Base-by-base conservation (phyloP, 257 asterid species). In the Solanum ossicruentum region DNA sequence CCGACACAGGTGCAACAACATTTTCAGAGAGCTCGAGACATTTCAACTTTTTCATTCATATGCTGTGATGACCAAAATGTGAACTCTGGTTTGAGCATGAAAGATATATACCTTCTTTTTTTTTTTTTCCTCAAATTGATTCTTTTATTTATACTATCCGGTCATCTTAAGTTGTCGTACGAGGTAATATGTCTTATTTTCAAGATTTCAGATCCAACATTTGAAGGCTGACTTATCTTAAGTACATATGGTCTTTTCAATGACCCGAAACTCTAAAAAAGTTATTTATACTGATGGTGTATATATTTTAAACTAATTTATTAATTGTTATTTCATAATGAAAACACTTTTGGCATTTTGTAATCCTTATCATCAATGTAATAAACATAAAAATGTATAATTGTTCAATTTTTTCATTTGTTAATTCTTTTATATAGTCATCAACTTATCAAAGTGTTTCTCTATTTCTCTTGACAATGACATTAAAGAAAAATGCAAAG, bases 21-120 rank as follows among this genome's bases (percentile, higher is more conserved):
- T 39, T 70, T 70, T 70, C 26, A 0, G 17, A 70, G 17, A 10
- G 10, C 17, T 70, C 79, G 23, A 70, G 6, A 36, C 41, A 36
- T 32, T 32, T 32, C 41, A 36, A 36, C 4, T 36, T 58, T 43
- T 45, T 63, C 83, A 86, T 87, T 58, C 85, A 47, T 26, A 56
- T 91, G 94, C 95, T 55, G 86, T 92, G 93, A 91, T 84, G 49
- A 88, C 92, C 92, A 88, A 77, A 71, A 84, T 67, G 87, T 81
- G 84, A 86, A n/a, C 89, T 65, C 67, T 86, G 93, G 92, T 92
- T 92, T 87, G 93, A 91, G 93, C 92, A 86, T 85, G 28, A 81
- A 85, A 85, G 84, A 86, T 12, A 45, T 47, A 75, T 61, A 49
- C 79, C 52, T 5, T 56, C 43, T 36, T 32, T 32, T n/a, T n/a